Conservation (phyloP, 495 filamentous ascomycete species). For the Entonaema liquescens region DNA sequence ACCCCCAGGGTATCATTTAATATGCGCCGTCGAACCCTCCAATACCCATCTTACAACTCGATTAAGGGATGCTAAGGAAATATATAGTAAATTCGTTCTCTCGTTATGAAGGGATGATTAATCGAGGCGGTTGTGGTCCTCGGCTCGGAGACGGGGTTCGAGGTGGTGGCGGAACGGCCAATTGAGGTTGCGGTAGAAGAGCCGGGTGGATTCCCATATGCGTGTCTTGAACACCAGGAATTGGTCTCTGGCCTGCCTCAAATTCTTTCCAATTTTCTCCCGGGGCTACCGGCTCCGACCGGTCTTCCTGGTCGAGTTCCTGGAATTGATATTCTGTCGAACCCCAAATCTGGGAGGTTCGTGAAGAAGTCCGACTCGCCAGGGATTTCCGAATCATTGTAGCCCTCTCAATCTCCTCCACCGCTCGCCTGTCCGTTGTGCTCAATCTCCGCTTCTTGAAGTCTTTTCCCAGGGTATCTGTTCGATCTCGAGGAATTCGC, state of each 20-base stretch:
- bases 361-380: constrained; percentile 48
- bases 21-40: not conserved
- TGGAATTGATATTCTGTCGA: constrained; percentile 7
- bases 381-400: constrained; percentile 60
- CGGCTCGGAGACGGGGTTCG: constrained; percentile 41
- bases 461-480: constrained; percentile 36
- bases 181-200: constrained; percentile 35
- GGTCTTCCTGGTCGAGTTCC: constrained; percentile 20
- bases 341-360: constrained; percentile 2
- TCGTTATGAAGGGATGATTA: constrained; percentile 17
- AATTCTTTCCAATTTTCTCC: constrained; percentile 38
- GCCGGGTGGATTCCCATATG: constrained; percentile 37
- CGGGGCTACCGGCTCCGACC: constrained; percentile 22
- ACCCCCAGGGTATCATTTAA: constrained; percentile 5
- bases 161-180: constrained; percentile 44
- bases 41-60: not conserved
- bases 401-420: constrained; percentile 52
- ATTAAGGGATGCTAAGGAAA: not conserved
- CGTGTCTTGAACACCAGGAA: constrained; percentile 44
- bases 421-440: constrained; percentile 33
- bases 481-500: constrained; percentile 21
- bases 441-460: constrained; percentile 42
- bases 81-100: not conserved
- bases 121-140: constrained; percentile 11
- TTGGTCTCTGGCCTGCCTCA: constrained; percentile 44